Percentiles rank a stretch among this genome's conserved stretches.
phyloP scores from a whole-genome alignment of 306 rosid genomes.

The Lathyrus sativus region DNA sequence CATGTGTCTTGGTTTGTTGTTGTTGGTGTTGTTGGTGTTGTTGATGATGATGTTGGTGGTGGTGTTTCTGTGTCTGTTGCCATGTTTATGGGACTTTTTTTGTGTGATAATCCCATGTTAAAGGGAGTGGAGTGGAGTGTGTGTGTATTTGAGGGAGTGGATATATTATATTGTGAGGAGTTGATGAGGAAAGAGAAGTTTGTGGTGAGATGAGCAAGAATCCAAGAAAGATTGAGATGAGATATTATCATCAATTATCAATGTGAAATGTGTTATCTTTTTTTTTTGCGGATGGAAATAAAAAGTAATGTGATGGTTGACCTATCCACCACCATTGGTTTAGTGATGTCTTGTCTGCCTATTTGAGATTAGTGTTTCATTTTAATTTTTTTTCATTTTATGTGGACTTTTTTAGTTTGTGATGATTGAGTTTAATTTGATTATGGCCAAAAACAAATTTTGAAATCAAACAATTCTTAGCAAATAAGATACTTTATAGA shows the following conservation, averaged over 20 bases:
- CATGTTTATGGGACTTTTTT: background rate
- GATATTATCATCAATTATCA: background rate
- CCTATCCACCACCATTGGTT: background rate
- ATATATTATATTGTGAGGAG: background rate
- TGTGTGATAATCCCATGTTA: conserved; percentile 6
- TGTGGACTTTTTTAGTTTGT: background rate
- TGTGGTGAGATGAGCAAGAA: background rate
- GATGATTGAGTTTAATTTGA: background rate
- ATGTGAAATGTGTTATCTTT: background rate
- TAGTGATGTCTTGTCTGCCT: background rate
- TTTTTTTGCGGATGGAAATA: background rate
- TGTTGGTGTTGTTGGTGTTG: background rate
- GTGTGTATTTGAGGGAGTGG: background rate
- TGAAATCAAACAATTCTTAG: background rate
- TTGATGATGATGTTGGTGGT: background rate
- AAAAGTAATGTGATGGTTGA: background rate
- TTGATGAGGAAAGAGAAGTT: background rate
- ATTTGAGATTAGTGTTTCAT: background rate
- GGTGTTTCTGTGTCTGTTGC: conserved; percentile 5
- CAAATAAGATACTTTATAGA: no score
- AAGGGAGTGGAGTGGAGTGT: background rate
- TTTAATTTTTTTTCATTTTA: background rate
- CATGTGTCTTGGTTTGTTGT: conserved; percentile 38
- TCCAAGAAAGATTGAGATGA: background rate
- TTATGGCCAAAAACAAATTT: background rate